Base-by-base conservation (phyloP, 331 rosid genomes). In the Quercus lobata region DNA sequence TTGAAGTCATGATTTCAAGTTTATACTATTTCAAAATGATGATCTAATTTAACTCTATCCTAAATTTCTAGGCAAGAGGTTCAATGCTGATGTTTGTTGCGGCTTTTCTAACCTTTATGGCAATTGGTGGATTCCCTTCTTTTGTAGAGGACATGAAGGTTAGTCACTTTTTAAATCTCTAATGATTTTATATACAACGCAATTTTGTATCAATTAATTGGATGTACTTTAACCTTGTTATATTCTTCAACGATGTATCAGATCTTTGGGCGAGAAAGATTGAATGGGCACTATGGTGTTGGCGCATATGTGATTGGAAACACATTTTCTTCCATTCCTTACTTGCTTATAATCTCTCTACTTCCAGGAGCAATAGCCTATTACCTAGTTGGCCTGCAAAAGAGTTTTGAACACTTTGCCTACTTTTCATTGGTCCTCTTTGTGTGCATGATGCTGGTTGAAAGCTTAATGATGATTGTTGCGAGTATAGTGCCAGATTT, bases 121-220 rank as follows among this genome's bases (percentile, higher is more conserved):
- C 88, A 49, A 84, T 87, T 19, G 88, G 86, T 16, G 90, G 86
- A 66, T 87, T 87, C 71, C 86, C 86, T 58, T 84, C 86, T 37
- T 87, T 87, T 68, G 88, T 87, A 32, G 86, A 83, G 25, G 90
- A 87, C 82, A 84, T 87, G 90, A 83, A 86, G 89, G 87, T 86
- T 10, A 9, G 65, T 56, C n/a, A 62, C 10, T 65, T 27, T 34
- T 32, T 16, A 12, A 62, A 29, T 62, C 41, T 62, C 5, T 5
- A 12, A 27, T 12, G 25, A 24, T 62, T 25, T 6, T 18, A 25
- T 27, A 27, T 25, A 1, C 41, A 62, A 62, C 21, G 29, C 16
- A 24, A 7, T 29, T 17, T 8, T n/a, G 8, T 60, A 7, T 10
- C 27, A 22, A 27, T 46, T 56, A n/a, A 17, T 11, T 57, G 22